These are phyloP conservation scores for Ophiostoma ips DNA, from an alignment of 2,329 filamentous ascomycete species.

Conservation along the genomic window DNA sequence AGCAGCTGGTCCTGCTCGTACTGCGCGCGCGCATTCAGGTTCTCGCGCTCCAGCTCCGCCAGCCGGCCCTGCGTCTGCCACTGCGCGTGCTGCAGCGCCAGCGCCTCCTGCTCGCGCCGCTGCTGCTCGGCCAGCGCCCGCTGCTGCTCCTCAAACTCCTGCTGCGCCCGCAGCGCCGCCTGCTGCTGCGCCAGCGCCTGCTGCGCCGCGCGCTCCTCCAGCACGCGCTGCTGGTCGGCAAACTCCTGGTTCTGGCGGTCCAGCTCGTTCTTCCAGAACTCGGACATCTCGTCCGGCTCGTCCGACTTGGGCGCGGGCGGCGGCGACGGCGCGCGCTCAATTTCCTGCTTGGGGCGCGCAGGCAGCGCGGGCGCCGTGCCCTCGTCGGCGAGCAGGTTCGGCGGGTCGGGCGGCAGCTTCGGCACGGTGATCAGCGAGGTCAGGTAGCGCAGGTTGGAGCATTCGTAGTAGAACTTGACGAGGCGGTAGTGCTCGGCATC, in stretches of 20 bases:
- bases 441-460: conserved; percentile 90
- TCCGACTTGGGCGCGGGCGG: conserved; percentile 56
- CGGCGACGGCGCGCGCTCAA: conserved; percentile 53
- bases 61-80: conserved; percentile 93
- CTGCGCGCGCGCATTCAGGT: conserved; percentile 83
- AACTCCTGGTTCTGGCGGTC: conserved; percentile 87
- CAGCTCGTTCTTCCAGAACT: conserved; percentile 95
- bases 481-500: conserved; percentile 93
- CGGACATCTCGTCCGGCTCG: conserved; percentile 87
- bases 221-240: conserved; percentile 78
- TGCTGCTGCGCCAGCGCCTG: conserved; percentile 71
- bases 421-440: conserved; percentile 94
- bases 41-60: conserved; percentile 89
- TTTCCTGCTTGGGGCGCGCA: conserved; percentile 63
- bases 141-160: conserved; percentile 95
- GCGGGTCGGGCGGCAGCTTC: conserved; percentile 86
- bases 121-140: conserved; percentile 78
- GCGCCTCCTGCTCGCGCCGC: conserved; percentile 75
- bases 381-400: conserved; percentile 75
- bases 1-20: conserved; percentile 96
- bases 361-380: conserved; percentile 74
- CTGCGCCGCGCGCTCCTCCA: conserved; percentile 77
- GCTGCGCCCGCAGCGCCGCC: conserved; percentile 70
- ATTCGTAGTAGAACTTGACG: conserved; percentile 98
- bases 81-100: conserved; percentile 76